Conservation (phyloP, 2,329 filamentous ascomycete species). For the Paecilomyces sp. region DNA sequence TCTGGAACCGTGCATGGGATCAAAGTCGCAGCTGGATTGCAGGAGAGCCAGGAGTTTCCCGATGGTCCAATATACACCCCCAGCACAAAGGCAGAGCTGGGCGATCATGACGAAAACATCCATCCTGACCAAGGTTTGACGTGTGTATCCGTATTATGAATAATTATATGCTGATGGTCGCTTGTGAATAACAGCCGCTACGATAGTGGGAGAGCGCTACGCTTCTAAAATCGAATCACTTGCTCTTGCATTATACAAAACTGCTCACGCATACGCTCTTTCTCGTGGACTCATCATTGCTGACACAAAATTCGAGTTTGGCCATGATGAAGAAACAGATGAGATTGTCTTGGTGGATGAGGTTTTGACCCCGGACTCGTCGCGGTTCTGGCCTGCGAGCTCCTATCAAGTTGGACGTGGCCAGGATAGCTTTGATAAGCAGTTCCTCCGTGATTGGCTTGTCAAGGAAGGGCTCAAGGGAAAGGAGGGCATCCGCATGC, state of each 20-base stretch:
- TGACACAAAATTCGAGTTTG: slow-evolving; percentile 73
- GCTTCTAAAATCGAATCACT: slow-evolving; percentile 60
- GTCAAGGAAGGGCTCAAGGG: slow-evolving; percentile 65
- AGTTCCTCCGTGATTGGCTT: slow-evolving; percentile 77
- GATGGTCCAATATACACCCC: slow-evolving; percentile 68
- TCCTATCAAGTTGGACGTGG: slow-evolving; percentile 65
- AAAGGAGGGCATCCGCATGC: slow-evolving; percentile 64
- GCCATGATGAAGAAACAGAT: slow-evolving; percentile 56
- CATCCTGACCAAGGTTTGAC: slow-evolving; percentile 55
- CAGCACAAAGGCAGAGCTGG: slow-evolving; percentile 75
- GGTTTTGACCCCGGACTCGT: slow-evolving; percentile 76
- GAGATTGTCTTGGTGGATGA: slow-evolving; percentile 74
- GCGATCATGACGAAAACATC: slow-evolving; percentile 81
- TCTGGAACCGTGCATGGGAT: slow-evolving; percentile 76
- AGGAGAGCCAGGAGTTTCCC: slow-evolving; percentile 62
- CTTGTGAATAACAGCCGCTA: slow-evolving; percentile 39
- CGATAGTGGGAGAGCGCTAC: slow-evolving; percentile 56
- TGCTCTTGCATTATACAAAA: slow-evolving; percentile 56
- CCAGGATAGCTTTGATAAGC: slow-evolving; percentile 86
- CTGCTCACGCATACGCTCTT: slow-evolving; percentile 36
- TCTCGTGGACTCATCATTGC: slow-evolving; percentile 68
- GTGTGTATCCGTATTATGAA: neutral
- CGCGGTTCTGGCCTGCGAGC: slow-evolving; percentile 76
- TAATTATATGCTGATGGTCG: neutral
- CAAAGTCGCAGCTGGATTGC: slow-evolving; percentile 57